A percentile compares a stretch with the other conserved stretches of the same genome.
These are phyloP conservation scores for Calamus simplicifolius DNA, from an alignment of 176 grass and related monocot genomes.

Conservation along the genomic window DNA sequence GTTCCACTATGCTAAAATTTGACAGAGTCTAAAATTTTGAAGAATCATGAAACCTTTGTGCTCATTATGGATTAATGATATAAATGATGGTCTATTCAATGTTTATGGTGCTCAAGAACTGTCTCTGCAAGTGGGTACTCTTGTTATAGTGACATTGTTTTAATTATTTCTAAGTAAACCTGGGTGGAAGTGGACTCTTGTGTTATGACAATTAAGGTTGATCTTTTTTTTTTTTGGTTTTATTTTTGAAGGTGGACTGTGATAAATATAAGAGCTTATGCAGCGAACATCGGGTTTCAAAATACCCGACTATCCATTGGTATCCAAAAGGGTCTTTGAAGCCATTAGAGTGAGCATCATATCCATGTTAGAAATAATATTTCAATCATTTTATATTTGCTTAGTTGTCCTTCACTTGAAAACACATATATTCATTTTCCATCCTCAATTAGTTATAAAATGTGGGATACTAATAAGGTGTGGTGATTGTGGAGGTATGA, in stretches of 20 bases:
- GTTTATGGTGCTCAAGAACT: too few species aligned
- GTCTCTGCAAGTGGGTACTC: too few species aligned
- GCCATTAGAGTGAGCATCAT: slow-evolving; percentile 60
- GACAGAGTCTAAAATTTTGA: too few species aligned
- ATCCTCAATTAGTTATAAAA: too few species aligned
- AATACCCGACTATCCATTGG: slow-evolving; percentile 95
- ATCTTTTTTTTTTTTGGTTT: not conserved
- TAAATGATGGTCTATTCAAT: too few species aligned
- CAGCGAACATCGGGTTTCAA: slow-evolving; percentile 88
- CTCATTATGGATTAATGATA: too few species aligned
- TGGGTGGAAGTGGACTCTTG: too few species aligned
- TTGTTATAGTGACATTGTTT: too few species aligned
- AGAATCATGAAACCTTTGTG: too few species aligned
- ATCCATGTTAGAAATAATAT: not conserved
- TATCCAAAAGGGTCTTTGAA: slow-evolving; percentile 94
- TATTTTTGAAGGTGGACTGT: slow-evolving; percentile 72
- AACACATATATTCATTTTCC: not conserved
- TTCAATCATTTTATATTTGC: slow-evolving; percentile 7
- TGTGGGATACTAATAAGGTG: not conserved
- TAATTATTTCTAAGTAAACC: too few species aligned
- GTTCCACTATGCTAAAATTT: too few species aligned
- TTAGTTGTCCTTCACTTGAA: not conserved
- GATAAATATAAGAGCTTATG: slow-evolving; percentile 85
- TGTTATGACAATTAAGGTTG: too few species aligned
- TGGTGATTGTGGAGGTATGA: slow-evolving; percentile 53